Base-by-base conservation (phyloP, 805 yeast species). In the Ogataea nakhonphanomensis region DNA sequence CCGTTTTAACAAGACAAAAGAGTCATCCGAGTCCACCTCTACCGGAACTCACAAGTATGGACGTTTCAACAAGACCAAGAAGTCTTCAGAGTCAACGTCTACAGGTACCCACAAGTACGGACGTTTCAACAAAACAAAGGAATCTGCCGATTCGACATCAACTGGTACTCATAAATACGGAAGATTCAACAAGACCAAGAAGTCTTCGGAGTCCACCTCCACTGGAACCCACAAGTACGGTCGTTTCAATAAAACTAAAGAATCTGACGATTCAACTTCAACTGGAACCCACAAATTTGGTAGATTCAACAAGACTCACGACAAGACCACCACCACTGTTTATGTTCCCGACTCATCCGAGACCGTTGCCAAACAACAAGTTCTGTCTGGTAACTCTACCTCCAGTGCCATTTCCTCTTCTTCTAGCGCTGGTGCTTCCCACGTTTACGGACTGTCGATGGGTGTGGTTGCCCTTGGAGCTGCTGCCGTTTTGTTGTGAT, bases 171-270 rank as follows among this genome's bases (percentile, higher is more conserved):
- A 70, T 63, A 65, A 57, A 45, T 59, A 61, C 49, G 79, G 79
- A 39, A 65, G 68, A 55, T 75, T 74, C 50, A 67, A 75, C 66
- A 71, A 74, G 62, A 73, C 78, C 41, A 51, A 58, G 50, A 42
- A 44, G 11, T 44, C 64, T 2, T 42, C 60, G 33, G 45, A 58
- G 12, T 44, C 74, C 3, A 44, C 65, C 12, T 48, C 62, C 11
- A 61, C 74, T 43, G 70, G 72, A 44, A 77, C 83, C 35, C 80
- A 79, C 67, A 71, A 61, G 49, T 67, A 67, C 48, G 85, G 85
- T 49, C 70, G 69, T 58, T 77, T 77, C 58, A 68, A 77, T 67
- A 71, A 70, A 55, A 70, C 74, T 36, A 58, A 57, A 47, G 45
- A 26, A 15, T 54, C 65, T 11, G 38, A 54, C 7, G 45, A 59